These are phyloP conservation scores for Beta macrorhiza DNA, from an alignment of 179 eudicot genomes.

Conservation along the genomic window DNA sequence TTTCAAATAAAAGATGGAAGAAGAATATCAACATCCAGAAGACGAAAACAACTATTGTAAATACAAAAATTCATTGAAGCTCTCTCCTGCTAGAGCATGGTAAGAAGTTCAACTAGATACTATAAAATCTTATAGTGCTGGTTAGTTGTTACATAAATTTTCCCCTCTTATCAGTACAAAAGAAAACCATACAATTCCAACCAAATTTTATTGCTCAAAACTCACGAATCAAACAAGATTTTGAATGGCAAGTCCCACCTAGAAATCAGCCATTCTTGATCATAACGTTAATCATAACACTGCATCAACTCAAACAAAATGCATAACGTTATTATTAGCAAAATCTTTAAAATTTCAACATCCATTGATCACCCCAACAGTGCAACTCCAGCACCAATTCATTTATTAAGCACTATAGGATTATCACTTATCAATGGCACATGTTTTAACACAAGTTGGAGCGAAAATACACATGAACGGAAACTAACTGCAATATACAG, in stretches of 20 bases:
- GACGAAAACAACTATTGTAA: background rate
- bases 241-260: background rate
- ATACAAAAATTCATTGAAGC: background rate
- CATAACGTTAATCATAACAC: background rate
- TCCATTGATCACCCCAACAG: too few species aligned
- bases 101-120: background rate
- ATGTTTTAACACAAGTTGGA: too few species aligned
- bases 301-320: background rate
- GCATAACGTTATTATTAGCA: background rate
- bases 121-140: background rate
- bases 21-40: background rate
- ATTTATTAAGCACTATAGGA: too few species aligned
- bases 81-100: background rate
- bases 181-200: slow-evolving; percentile 1
- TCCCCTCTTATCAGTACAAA: background rate
- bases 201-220: background rate
- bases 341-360: background rate
- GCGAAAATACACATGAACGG: too few species aligned
- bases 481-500: background rate
- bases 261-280: background rate
- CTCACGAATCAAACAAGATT: background rate
- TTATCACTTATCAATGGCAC: too few species aligned
- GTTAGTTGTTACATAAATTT: background rate
- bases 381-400: too few species aligned
- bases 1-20: background rate